Percentiles rank a stretch among this genome's conserved stretches.
phyloP scores from a whole-genome alignment of 1,139 yeast species.

The Pichia sp. region DNA sequence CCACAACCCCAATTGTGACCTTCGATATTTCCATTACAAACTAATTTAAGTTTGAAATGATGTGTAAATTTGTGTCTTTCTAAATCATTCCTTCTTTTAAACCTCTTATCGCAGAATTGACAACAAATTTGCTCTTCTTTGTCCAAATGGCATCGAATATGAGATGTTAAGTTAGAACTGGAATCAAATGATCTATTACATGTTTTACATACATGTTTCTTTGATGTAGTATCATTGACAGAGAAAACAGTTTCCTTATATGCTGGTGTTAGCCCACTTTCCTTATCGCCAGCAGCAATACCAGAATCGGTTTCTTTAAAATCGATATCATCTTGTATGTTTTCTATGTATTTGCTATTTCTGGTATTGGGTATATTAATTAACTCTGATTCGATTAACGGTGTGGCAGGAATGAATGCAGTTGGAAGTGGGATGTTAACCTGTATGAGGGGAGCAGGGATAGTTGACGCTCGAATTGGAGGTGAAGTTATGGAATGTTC shows the following conservation, averaged over 20 bases:
- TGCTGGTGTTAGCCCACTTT: too few relatives aligned
- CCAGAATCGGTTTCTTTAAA: too few relatives aligned
- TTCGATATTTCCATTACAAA: constrained; percentile 45
- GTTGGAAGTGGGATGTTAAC: too few relatives aligned
- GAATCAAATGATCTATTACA: background rate
- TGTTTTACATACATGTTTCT: background rate
- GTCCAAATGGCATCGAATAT: constrained; percentile 1
- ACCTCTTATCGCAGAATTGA: constrained; percentile 65
- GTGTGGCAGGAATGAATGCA: too few relatives aligned
- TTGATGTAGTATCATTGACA: background rate
- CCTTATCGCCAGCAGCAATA: too few relatives aligned
- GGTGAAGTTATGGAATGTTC: background rate
- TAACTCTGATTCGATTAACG: too few relatives aligned
- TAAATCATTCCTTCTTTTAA: constrained; percentile 88
- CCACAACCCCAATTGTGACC: constrained; percentile 81
- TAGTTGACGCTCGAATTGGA: background rate
- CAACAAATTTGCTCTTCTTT: background rate
- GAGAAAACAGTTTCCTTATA: too few relatives aligned
- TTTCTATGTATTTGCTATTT: too few relatives aligned
- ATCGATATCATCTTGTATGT: too few relatives aligned
- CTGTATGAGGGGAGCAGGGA: background rate
- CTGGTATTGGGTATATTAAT: too few relatives aligned
- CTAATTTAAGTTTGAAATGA: constrained; percentile 13
- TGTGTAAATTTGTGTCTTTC: constrained; percentile 90
- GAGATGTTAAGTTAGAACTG: constrained; percentile 5